Evolutionary conservation across 2,329 filamentous ascomycete species (phyloP).

Genomic region (Colletotrichum horii): DNA sequence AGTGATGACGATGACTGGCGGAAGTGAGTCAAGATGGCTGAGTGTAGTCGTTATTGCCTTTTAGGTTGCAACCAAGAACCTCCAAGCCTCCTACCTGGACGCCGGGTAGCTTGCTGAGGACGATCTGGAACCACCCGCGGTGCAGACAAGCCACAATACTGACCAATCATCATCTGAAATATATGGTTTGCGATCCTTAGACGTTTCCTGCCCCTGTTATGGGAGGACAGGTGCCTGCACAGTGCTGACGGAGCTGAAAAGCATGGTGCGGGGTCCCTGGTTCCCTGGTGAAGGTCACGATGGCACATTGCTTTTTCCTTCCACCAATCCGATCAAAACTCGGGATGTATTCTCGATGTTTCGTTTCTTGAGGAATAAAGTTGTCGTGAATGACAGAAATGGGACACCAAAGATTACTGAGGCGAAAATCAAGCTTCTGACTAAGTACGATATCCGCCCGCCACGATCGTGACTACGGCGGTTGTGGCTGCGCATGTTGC

Average conservation of each 20-base stretch:
- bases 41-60: not conserved
- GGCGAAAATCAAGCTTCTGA: not conserved
- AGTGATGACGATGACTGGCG: not conserved
- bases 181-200: not conserved
- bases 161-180: not conserved
- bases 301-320: not conserved
- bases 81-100: not conserved
- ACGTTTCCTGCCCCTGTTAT: not conserved
- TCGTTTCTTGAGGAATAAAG: not conserved
- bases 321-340: not conserved
- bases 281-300: not conserved
- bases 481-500: not conserved
- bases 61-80: not conserved
- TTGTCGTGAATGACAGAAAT: not conserved
- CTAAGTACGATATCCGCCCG: not conserved
- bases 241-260: not conserved
- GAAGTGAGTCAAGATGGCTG: not conserved
- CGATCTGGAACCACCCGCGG: not conserved
- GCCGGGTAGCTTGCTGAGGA: not conserved
- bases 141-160: not conserved
- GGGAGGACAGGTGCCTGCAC: not conserved
- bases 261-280: not conserved
- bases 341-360: not conserved
- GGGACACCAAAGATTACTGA: too few species aligned
- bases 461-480: not conserved